A percentile compares a stretch with the other conserved stretches of the same genome.
Evolutionary conservation across 2,329 filamentous ascomycete species (phyloP).

Genomic region (Colletotrichum limetticola): DNA sequence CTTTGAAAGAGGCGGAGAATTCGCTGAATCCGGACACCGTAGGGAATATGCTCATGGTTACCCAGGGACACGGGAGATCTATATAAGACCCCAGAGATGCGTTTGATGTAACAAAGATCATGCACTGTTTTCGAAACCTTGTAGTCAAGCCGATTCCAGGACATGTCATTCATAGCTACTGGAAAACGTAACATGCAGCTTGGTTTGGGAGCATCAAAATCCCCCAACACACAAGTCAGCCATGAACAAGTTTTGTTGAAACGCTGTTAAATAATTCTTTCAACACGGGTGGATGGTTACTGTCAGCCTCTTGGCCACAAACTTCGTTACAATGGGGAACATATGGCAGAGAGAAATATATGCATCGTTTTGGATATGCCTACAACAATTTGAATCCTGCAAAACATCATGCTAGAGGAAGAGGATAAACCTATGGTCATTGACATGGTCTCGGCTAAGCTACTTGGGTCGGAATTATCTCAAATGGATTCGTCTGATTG

Average conservation of each 20-base stretch:
- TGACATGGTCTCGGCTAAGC: too few species aligned
- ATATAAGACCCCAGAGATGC: conserved; percentile 9
- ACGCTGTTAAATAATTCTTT: background rate
- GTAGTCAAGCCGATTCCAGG: too few species aligned
- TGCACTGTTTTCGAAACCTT: too few species aligned
- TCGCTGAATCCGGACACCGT: conserved; percentile 43
- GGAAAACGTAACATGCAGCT: background rate
- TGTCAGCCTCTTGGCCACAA: background rate
- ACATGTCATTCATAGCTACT: too few species aligned
- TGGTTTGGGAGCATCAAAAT: background rate
- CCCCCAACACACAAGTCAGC: background rate
- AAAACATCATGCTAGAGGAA: too few species aligned
- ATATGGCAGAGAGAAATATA: background rate
- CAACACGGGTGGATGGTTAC: background rate
- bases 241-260: background rate
- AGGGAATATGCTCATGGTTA: conserved; percentile 47
- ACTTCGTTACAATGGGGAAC: background rate
- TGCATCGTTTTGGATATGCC: background rate
- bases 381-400: too few species aligned
- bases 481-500: too few species aligned
- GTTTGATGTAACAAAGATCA: too few species aligned
- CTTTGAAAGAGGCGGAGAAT: conserved; percentile 45
- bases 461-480: too few species aligned
- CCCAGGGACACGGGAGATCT: conserved; percentile 40
- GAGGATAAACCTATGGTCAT: too few species aligned